These are phyloP conservation scores for Plantago ovata DNA, from an alignment of 257 asterid species.

Conservation along the genomic window DNA sequence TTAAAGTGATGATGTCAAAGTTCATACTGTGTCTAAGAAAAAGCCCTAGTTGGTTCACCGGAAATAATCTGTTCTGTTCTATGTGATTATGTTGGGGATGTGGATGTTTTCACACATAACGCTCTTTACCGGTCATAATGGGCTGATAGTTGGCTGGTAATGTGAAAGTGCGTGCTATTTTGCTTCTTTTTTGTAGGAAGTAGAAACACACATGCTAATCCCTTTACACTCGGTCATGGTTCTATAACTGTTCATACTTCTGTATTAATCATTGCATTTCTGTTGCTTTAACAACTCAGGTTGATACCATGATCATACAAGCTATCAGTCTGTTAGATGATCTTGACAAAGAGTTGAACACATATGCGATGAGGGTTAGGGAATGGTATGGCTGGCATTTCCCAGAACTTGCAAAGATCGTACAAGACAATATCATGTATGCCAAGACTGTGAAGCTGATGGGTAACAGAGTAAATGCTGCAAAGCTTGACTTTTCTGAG, in stretches of 20 bases:
- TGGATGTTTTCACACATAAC: too few relatives aligned
- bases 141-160: too few relatives aligned
- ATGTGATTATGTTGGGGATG: too few relatives aligned
- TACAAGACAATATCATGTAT: conserved; percentile 11
- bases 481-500: conserved; percentile 56
- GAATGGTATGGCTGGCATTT: conserved; percentile 18
- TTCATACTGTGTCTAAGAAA: too few relatives aligned
- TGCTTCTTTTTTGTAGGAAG: too few relatives aligned
- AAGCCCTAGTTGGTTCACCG: too few relatives aligned
- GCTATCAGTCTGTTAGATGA: conserved; percentile 17
- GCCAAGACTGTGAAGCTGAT: conserved; percentile 13
- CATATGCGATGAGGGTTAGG: conserved; percentile 17
- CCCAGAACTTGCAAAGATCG: conserved; percentile 14
- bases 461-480: conserved; percentile 55
- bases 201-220: too few relatives aligned
- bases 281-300: neutral
- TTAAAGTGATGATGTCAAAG: too few relatives aligned
- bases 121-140: too few relatives aligned
- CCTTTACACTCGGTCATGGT: too few relatives aligned
- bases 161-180: too few relatives aligned
- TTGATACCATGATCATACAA: conserved; percentile 14
- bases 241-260: neutral
- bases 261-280: neutral
- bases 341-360: conserved; percentile 16
- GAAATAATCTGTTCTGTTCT: too few relatives aligned